These are phyloP conservation scores for Cordyceps fumosorosea DNA, from an alignment of 2,329 filamentous ascomycete species.

Conservation along the genomic window DNA sequence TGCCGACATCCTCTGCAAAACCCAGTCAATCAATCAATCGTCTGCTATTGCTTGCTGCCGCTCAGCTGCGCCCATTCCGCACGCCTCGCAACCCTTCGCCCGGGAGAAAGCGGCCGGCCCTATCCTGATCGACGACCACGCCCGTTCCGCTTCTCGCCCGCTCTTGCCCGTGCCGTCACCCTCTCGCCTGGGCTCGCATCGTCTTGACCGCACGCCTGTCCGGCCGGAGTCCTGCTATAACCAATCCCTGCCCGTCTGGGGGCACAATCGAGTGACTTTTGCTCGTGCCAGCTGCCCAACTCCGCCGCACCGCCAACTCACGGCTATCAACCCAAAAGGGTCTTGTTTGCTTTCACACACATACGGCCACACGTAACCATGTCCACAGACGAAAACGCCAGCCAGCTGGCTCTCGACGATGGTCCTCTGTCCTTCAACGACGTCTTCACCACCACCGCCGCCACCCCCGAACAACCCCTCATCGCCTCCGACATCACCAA, in stretches of 20 bases:
- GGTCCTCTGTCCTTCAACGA: constrained; percentile 32
- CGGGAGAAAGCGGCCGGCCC: neutral
- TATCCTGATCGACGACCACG: neutral
- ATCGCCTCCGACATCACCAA: constrained; percentile 26
- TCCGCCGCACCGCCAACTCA: neutral
- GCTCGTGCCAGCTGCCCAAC: neutral
- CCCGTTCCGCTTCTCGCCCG: neutral
- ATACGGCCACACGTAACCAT: constrained; percentile 21
- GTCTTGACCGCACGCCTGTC: neutral
- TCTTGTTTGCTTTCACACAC: neutral
- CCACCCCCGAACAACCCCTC: constrained; percentile 27
- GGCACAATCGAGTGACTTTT: neutral
- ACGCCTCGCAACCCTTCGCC: neutral
- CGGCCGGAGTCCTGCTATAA: neutral
- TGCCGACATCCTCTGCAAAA: constrained; percentile 5
- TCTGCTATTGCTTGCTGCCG: neutral
- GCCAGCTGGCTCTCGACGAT: constrained; percentile 40
- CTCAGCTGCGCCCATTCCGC: neutral
- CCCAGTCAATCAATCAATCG: neutral
- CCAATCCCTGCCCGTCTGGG: neutral
- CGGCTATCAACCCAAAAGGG: neutral
- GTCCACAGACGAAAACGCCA: constrained; percentile 34
- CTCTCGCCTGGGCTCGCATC: neutral
- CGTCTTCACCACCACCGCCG: constrained; percentile 22
- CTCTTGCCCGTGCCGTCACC: neutral